These are phyloP conservation scores for Geotrichum phurueaensis DNA, from an alignment of 1,139 yeast genomes.

Conservation along the genomic window DNA sequence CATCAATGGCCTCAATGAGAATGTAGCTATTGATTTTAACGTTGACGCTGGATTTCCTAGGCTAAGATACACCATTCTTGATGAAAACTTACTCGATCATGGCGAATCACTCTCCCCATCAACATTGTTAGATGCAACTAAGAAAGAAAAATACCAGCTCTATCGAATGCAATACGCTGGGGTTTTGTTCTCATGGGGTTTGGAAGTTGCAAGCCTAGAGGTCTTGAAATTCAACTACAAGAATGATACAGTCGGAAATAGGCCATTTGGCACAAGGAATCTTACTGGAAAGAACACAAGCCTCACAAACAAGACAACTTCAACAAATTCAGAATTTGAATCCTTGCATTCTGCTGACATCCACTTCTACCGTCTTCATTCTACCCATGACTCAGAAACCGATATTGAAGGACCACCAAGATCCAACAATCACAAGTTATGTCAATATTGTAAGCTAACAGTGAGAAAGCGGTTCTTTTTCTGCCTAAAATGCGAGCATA, in stretches of 20 bases:
- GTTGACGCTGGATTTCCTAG: constrained; percentile 19
- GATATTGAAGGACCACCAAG: constrained; percentile 15
- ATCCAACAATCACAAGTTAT: constrained; percentile 19
- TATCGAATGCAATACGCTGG: constrained; percentile 75
- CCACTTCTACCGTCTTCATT: constrained; percentile 19
- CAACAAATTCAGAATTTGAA: constrained; percentile 12
- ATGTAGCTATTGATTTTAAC: background rate
- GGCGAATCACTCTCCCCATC: constrained; percentile 30
- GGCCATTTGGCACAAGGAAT: constrained; percentile 5
- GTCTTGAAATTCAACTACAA: constrained; percentile 63
- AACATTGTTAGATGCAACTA: constrained; percentile 45
- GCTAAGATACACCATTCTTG: constrained; percentile 46
- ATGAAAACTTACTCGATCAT: constrained; percentile 51
- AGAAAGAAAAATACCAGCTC: constrained; percentile 41
- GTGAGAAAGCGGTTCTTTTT: constrained; percentile 58
- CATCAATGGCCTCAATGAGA: constrained; percentile 15
- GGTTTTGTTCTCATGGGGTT: constrained; percentile 77
- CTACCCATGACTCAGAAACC: background rate
- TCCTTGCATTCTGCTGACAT: constrained; percentile 25
- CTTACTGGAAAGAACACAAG: background rate
- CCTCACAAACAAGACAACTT: constrained; percentile 14
- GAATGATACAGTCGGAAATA: background rate
- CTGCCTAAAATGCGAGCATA: constrained; percentile 73
- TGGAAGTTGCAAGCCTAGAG: constrained; percentile 70
- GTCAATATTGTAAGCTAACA: constrained; percentile 60